Evolutionary conservation across 2,329 filamentous ascomycete species (phyloP), one percentile per base, ranked within the genome.

Genomic region (Ophiostoma australiae): DNA sequence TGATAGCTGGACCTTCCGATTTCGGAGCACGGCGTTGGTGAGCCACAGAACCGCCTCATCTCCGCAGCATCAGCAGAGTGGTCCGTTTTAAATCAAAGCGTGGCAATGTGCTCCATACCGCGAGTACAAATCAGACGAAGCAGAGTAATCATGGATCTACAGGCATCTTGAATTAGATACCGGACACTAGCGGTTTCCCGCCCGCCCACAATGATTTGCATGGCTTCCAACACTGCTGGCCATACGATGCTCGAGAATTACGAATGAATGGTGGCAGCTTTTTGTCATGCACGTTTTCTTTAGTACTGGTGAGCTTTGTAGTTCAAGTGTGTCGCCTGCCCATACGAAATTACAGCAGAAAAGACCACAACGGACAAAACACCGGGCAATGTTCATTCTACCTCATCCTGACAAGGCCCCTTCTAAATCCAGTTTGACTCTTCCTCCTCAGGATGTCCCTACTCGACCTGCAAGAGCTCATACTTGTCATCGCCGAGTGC

Each of bases 401-500:
- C 17, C 20, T 48, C 23, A 23, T 48, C 35, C 48, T 37, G 20
- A 37, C 13, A 33, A 33, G 39, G 48, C 23, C 37, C 10, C 67
- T 15, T 1, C 44, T 20, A 39, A 11, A 37, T 35, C 15, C 55
- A 63, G 35, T 41, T 55, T 37, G n/a, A n/a, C 27, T 52, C 33
- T 33, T 66, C 63, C 20, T 66, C 63, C 35, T 66, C 63, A 66
- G 63, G 63, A 5, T 5, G 20, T 3, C 6, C 67, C 77, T 76
- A 84, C 69, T 84, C 82, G 71, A 85, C 75, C 33, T 84, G 82
- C 68, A 89, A 76, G 11, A 85, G 77, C 73, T 82, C 74, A 73
- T 87, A 88, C 76, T 81, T 85, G 31, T 85, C 81, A 10, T 85
- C 81, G 0, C 84, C 90, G 31, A 97, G 79, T 0, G 91, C 91